A percentile compares a stretch with the other conserved stretches of the same genome.
Conservation (phyloP, 371 early-diverging fungal species). For the Mortierella sp. region DNA sequence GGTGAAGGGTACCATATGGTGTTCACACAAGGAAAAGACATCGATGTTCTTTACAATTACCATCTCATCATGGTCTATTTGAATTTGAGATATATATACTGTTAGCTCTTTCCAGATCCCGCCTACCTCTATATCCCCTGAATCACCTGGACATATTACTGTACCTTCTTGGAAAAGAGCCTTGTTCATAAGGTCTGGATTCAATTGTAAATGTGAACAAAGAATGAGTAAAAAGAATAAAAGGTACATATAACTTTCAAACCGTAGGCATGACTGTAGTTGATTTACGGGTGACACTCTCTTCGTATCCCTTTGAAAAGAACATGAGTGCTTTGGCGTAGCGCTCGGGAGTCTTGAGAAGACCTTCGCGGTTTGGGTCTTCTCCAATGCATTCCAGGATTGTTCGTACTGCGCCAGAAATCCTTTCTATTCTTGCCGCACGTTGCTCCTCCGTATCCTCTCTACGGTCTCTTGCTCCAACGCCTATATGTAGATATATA, state of each 20-base stretch:
- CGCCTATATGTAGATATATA: constrained; percentile 53
- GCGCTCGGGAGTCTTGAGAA: constrained; percentile 95
- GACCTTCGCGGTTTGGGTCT: constrained; percentile 94
- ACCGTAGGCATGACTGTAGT: neutral
- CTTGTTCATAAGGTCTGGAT: constrained; percentile 85
- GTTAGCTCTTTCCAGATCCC: neutral
- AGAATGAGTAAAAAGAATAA: neutral
- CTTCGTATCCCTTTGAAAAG: constrained; percentile 97
- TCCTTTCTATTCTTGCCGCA: constrained; percentile 75
- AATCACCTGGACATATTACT: neutral
- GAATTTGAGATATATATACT: neutral
- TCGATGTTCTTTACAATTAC: constrained; percentile 97
- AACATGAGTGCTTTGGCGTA: constrained; percentile 98
- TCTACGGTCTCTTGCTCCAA: constrained; percentile 79
- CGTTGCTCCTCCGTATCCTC: constrained; percentile 82
- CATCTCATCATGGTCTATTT: constrained; percentile 98
- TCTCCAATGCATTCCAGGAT: constrained; percentile 96
- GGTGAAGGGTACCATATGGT: constrained; percentile 98
- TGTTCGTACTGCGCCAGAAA: constrained; percentile 89
- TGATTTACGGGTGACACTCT: constrained; percentile 77
- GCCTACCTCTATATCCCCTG: neutral
- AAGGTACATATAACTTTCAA: neutral
- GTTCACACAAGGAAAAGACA: constrained; percentile 97
- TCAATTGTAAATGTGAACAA: neutral
- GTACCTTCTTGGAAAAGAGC: constrained; percentile 97